phyloP scores from a whole-genome alignment of 2,329 filamentous ascomycete species.

The Fusarium verrucosum region DNA sequence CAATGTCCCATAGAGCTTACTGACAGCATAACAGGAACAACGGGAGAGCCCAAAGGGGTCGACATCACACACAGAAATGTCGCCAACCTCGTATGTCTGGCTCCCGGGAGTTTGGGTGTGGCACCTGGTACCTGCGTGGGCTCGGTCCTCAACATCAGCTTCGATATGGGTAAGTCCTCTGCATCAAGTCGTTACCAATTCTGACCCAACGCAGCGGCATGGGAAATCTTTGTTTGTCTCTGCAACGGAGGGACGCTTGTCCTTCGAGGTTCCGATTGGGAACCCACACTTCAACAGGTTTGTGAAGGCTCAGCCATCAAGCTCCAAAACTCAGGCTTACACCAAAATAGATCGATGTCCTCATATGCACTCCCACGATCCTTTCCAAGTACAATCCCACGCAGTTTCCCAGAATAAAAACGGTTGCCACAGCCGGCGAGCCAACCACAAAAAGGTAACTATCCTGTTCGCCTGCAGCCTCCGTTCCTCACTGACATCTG shows the following conservation, averaged over 20 bases:
- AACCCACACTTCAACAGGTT: slow-evolving; percentile 57
- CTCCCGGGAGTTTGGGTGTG: slow-evolving; percentile 62
- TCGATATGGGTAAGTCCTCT: slow-evolving; percentile 65
- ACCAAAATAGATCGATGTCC: slow-evolving; percentile 55
- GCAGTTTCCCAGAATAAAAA: slow-evolving; percentile 61
- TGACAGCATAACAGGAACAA: slow-evolving; percentile 53
- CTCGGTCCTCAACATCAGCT: slow-evolving; percentile 66
- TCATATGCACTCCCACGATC: slow-evolving; percentile 66
- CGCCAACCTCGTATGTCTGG: slow-evolving; percentile 61
- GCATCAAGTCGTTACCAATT: not conserved
- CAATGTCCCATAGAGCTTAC: not conserved
- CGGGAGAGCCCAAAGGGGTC: slow-evolving; percentile 67
- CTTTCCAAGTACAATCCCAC: slow-evolving; percentile 59
- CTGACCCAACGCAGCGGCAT: slow-evolving; percentile 57
- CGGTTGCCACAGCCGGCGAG: slow-evolving; percentile 65
- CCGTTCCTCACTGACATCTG: slow-evolving; percentile 13
- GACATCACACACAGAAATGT: slow-evolving; percentile 66
- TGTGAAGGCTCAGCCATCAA: slow-evolving; percentile 4
- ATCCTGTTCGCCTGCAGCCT: not conserved
- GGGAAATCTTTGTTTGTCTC: slow-evolving; percentile 67
- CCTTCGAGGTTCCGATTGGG: slow-evolving; percentile 61
- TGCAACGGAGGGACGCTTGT: slow-evolving; percentile 67
- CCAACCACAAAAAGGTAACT: slow-evolving; percentile 57
- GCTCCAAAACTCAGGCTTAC: not conserved
- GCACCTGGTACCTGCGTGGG: slow-evolving; percentile 60